A percentile compares a stretch with the other conserved stretches of the same genome.
Conservation (phyloP, 768 basidiomycete species). For the Panaeolus papilionaceus region DNA sequence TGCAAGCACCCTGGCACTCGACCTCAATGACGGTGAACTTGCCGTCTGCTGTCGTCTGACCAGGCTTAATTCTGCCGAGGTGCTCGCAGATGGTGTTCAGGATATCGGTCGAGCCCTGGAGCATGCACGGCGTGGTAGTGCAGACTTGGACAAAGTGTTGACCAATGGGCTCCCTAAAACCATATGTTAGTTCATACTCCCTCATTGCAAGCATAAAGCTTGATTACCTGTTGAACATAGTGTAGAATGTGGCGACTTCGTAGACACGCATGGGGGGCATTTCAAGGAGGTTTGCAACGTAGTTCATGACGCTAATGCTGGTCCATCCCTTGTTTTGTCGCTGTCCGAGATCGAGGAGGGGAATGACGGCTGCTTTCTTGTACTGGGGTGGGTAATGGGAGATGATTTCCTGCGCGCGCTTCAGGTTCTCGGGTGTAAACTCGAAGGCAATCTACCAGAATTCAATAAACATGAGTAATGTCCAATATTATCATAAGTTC, state of each 20-base stretch:
- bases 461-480: not conserved
- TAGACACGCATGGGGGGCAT: constrained; percentile 99
- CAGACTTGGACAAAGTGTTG: constrained; percentile 96
- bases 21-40: constrained; percentile 99
- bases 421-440: constrained; percentile 81
- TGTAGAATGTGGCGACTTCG: constrained; percentile 99
- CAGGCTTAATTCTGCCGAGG: constrained; percentile 83
- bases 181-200: not conserved
- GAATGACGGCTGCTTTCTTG: constrained; percentile 98
- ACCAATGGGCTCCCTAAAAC: constrained; percentile 86
- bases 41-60: constrained; percentile 93
- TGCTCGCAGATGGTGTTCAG: constrained; percentile 84
- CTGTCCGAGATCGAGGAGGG: constrained; percentile 94
- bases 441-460: constrained; percentile 82
- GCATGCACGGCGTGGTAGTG: constrained; percentile 98
- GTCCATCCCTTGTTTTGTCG: constrained; percentile 99
- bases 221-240: constrained; percentile 96
- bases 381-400: constrained; percentile 95
- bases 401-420: constrained; percentile 89
- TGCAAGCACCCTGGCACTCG: constrained; percentile 98
- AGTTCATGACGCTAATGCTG: constrained; percentile 98
- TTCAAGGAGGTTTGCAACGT: constrained; percentile 90
- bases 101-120: constrained; percentile 90
- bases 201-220: constrained; percentile 2
- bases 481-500: not conserved